These are phyloP conservation scores for Botrytis galanthina DNA, from an alignment of 2,329 filamentous ascomycete species.

Conservation along the genomic window DNA sequence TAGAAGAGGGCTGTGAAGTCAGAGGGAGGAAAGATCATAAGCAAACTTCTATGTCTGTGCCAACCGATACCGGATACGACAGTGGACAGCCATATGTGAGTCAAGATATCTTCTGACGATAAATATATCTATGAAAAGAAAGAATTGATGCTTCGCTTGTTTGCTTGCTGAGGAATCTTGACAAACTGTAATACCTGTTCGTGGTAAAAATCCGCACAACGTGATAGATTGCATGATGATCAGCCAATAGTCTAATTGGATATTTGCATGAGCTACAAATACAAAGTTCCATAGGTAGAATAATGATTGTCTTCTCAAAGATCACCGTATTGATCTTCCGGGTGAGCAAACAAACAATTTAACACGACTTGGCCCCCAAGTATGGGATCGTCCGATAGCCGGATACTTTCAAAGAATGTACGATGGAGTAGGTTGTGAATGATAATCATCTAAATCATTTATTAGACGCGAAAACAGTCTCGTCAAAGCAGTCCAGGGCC, in stretches of 20 bases:
- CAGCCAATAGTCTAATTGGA: not conserved
- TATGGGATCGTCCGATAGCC: not conserved
- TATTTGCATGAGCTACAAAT: not conserved
- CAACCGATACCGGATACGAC: constrained; percentile 14
- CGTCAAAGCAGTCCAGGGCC: not conserved
- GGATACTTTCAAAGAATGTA: not conserved
- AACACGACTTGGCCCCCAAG: not conserved
- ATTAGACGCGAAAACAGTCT: no score
- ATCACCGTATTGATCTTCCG: not conserved
- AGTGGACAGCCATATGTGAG: not conserved
- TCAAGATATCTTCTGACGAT: constrained; percentile 10
- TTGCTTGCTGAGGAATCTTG: constrained; percentile 7
- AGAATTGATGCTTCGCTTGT: not conserved
- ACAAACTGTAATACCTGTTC: constrained; percentile 12
- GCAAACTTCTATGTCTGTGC: not conserved
- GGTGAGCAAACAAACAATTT: constrained; percentile 13
- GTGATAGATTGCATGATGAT: not conserved
- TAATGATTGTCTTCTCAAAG: not conserved
- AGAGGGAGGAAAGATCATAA: not conserved
- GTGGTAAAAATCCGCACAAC: not conserved
- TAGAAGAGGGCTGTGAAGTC: not conserved
- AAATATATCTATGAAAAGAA: not conserved
- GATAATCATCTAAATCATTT: no score
- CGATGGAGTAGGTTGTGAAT: not conserved
- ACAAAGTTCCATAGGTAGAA: not conserved